A percentile compares a stretch with the other conserved stretches of the same genome.
Conservation (phyloP, 2,329 filamentous ascomycete genomes). For the Daldinia eschscholtzii region DNA sequence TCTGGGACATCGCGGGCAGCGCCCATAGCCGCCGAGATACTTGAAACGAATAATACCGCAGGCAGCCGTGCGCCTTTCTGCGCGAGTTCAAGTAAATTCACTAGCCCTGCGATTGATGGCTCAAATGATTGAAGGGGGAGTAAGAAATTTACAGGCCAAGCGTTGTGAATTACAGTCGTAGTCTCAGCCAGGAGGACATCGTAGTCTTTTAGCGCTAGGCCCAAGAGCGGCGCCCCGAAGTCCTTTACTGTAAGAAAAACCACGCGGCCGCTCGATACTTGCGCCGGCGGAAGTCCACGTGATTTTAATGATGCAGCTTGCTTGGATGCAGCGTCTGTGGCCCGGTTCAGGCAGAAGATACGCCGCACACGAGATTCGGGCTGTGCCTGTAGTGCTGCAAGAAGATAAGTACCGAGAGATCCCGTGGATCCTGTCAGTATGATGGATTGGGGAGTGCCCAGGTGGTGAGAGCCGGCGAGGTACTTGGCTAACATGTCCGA, state of each 20-base stretch:
- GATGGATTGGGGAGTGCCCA: constrained; percentile 22
- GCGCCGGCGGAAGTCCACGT: constrained; percentile 30
- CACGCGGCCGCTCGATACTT: constrained; percentile 34
- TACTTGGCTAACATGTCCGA: constrained; percentile 33
- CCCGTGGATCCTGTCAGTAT: constrained; percentile 38
- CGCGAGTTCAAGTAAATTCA: constrained; percentile 43
- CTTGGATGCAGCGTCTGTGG: constrained; percentile 23
- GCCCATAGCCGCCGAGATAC: constrained; percentile 46
- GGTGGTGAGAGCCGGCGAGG: constrained; percentile 12
- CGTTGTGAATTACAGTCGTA: constrained; percentile 47
- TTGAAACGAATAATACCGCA: constrained; percentile 48
- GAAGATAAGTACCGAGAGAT: constrained; percentile 38
- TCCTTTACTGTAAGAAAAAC: constrained; percentile 41
- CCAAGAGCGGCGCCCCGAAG: constrained; percentile 41
- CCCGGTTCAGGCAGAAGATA: constrained; percentile 41
- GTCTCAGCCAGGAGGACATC: constrained; percentile 30
- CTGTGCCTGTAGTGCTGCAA: constrained; percentile 29
- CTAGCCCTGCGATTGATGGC: constrained; percentile 39
- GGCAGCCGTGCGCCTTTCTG: constrained; percentile 23
- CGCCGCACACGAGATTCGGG: constrained; percentile 24
- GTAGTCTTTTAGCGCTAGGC: constrained; percentile 39
- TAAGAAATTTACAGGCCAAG: constrained; percentile 49
- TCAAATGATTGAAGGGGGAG: constrained; percentile 45
- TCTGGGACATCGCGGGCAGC: constrained; percentile 39
- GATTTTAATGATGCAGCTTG: constrained; percentile 35